These are phyloP conservation scores for Posidonia oceanica DNA, from an alignment of 116 monocot genomes.

Conservation along the genomic window DNA sequence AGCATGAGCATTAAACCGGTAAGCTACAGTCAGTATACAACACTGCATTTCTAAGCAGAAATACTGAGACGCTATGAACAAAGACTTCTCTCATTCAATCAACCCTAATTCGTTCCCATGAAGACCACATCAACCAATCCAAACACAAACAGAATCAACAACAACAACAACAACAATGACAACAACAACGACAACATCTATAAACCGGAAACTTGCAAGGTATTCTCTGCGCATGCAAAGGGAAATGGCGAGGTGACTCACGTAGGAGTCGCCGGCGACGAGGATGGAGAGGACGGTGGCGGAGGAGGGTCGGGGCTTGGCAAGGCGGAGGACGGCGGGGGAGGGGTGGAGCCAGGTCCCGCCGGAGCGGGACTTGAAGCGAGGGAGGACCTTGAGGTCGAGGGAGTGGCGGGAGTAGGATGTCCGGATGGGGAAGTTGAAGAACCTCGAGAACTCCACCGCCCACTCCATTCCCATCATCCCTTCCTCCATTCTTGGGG, in stretches of 20 bases:
- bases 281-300: slow-evolving; percentile 30
- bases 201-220: too few species aligned
- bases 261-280: slow-evolving; percentile 20
- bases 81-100: too few species aligned
- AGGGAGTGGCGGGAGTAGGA: slow-evolving; percentile 1
- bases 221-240: background rate
- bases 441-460: slow-evolving; percentile 65
- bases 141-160: too few species aligned
- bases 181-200: too few species aligned
- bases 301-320: slow-evolving; percentile 1
- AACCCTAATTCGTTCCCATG: too few species aligned
- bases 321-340: slow-evolving; percentile 24
- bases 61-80: too few species aligned
- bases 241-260: slow-evolving; percentile 8
- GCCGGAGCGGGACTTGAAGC: slow-evolving; percentile 8
- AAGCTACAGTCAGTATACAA: too few species aligned
- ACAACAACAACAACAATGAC: too few species aligned
- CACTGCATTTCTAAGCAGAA: too few species aligned
- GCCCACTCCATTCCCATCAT: slow-evolving; percentile 20
- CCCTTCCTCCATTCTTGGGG: too few species aligned
- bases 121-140: too few species aligned
- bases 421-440: slow-evolving; percentile 18
- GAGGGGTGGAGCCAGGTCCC: slow-evolving; percentile 50
- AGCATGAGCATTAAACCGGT: too few species aligned
- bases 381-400: slow-evolving; percentile 17